These are phyloP conservation scores for Aspergillus pseudoterreus DNA, from an alignment of 2,329 filamentous ascomycete genomes.

Conservation along the genomic window DNA sequence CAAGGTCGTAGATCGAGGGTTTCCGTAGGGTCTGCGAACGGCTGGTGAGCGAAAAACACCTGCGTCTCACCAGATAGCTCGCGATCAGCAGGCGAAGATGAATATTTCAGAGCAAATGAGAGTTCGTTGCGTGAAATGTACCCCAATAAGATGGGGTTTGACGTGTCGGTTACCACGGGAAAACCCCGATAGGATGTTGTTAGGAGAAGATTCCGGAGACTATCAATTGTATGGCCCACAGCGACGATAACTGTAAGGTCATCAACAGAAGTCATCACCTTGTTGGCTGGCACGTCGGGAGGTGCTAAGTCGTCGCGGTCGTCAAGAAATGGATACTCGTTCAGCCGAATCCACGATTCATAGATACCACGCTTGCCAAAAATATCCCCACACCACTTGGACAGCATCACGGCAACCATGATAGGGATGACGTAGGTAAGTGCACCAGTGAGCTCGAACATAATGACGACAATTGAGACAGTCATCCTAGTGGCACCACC, in stretches of 20 bases:
- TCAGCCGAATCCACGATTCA: slow-evolving; percentile 95
- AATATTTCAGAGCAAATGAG: slow-evolving; percentile 69
- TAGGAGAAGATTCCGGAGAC: slow-evolving; percentile 66
- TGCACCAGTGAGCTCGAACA: slow-evolving; percentile 97
- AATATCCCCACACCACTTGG: slow-evolving; percentile 96
- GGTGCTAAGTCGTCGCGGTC: slow-evolving; percentile 75
- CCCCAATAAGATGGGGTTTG: slow-evolving; percentile 75
- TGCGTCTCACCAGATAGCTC: slow-evolving; percentile 68
- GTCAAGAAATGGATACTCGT: slow-evolving; percentile 92
- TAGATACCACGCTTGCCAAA: slow-evolving; percentile 93
- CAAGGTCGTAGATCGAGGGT: slow-evolving; percentile 88
- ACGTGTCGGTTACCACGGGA: slow-evolving; percentile 76
- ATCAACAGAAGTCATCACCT: slow-evolving; percentile 89
- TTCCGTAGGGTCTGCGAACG: slow-evolving; percentile 70
- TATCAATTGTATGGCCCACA: slow-evolving; percentile 79
- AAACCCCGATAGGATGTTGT: slow-evolving; percentile 83
- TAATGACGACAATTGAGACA: slow-evolving; percentile 97
- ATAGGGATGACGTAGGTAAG: slow-evolving; percentile 95
- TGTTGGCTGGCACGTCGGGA: slow-evolving; percentile 78
- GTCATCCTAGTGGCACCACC: slow-evolving; percentile 94
- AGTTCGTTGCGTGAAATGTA: slow-evolving; percentile 94
- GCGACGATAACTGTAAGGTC: slow-evolving; percentile 86
- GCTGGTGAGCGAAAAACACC: slow-evolving; percentile 79
- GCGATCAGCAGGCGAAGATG: slow-evolving; percentile 42
- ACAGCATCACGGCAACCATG: slow-evolving; percentile 98